Conservation (phyloP, 2,329 filamentous ascomycete species). For the Claviceps sp. region DNA sequence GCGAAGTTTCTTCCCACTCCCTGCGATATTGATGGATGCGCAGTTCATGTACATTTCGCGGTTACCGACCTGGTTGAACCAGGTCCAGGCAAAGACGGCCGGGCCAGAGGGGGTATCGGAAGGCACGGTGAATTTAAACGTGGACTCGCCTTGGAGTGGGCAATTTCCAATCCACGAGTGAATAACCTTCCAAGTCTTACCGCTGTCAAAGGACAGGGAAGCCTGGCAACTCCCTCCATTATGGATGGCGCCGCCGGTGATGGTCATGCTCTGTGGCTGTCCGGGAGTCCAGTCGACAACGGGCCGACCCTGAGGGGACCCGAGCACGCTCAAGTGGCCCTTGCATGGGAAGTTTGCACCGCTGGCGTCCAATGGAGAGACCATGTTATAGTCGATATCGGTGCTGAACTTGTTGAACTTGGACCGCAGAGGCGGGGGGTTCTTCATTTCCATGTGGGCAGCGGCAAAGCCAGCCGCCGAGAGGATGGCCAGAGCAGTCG, state of each 20-base stretch:
- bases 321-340: conserved; percentile 38
- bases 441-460: conserved; percentile 45
- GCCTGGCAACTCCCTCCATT: conserved; percentile 51
- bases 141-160: conserved; percentile 14
- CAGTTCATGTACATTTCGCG: conserved; percentile 63
- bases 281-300: conserved; percentile 44
- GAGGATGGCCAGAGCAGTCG: conserved; percentile 25
- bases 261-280: conserved; percentile 34
- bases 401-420: conserved; percentile 35
- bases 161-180: conserved; percentile 21
- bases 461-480: conserved; percentile 29
- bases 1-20: conserved; percentile 22
- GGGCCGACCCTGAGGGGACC: conserved; percentile 33
- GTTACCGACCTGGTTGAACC: conserved; percentile 50
- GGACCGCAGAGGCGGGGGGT: conserved; percentile 38
- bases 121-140: conserved; percentile 39
- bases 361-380: conserved; percentile 44
- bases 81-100: conserved; percentile 48
- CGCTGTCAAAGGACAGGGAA: conserved; percentile 46
- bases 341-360: conserved; percentile 68
- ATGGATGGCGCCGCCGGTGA: conserved; percentile 39
- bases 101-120: conserved; percentile 31
- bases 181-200: conserved; percentile 41
- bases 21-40: conserved; percentile 39
- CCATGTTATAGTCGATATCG: conserved; percentile 58